These are phyloP conservation scores for Aspergillus calidoustus DNA, from an alignment of 2,329 filamentous ascomycete genomes.

Conservation along the genomic window DNA sequence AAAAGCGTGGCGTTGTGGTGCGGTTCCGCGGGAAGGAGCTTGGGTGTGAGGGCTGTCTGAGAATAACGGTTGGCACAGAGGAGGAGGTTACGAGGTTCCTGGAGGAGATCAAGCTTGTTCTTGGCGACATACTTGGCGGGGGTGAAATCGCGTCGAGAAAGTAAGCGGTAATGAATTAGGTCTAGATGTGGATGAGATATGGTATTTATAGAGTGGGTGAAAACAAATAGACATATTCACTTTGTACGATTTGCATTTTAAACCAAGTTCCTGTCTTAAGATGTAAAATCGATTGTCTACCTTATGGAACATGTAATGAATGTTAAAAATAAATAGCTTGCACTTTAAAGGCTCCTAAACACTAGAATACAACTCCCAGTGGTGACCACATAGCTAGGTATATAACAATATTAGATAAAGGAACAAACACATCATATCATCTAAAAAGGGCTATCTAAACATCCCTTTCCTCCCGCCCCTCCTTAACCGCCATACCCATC, in stretches of 20 bases:
- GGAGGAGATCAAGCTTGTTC: constrained; percentile 62
- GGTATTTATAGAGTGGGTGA: neutral
- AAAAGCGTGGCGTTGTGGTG: constrained; percentile 87
- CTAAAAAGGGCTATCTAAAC: neutral
- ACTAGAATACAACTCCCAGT: neutral
- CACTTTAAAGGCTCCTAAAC: neutral
- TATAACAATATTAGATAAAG: neutral
- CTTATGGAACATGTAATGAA: neutral
- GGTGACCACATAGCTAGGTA: neutral
- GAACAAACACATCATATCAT: neutral
- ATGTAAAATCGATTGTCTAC: neutral
- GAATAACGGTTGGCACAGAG: constrained; percentile 91
- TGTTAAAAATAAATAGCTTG: neutral
- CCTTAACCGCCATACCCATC: neutral
- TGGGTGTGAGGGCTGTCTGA: constrained; percentile 84
- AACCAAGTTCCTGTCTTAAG: neutral
- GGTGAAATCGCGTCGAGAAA: constrained; percentile 32
- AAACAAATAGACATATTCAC: neutral
- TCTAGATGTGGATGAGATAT: neutral
- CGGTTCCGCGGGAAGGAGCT: constrained; percentile 91
- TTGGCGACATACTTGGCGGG: constrained; percentile 54
- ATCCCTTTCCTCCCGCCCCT: neutral
- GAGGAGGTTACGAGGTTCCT: constrained; percentile 81
- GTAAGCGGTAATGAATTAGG: neutral
- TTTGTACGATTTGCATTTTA: neutral